Conservation (phyloP, 2,329 filamentous ascomycete genomes). For the Trichophyton simii region DNA sequence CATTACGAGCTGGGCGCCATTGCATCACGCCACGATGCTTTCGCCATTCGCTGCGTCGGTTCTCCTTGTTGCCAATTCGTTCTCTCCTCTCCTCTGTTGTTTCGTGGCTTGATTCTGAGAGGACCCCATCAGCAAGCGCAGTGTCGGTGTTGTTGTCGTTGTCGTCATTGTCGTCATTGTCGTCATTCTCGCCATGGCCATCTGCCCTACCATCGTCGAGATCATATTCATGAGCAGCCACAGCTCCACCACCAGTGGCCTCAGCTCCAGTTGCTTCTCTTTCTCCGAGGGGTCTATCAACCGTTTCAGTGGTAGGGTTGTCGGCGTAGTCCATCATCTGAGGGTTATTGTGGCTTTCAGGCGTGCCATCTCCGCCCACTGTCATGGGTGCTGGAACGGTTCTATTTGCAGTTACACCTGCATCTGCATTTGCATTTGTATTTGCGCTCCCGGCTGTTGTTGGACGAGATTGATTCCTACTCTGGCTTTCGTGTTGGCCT, state of each 20-base stretch:
- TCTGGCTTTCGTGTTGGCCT: background rate
- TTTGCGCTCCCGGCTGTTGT: background rate
- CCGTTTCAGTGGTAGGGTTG: background rate
- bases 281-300: background rate
- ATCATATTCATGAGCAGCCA: background rate
- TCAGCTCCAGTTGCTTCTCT: background rate
- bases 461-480: background rate
- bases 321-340: background rate
- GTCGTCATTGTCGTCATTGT: too few species aligned
- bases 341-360: background rate
- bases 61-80: slow-evolving; percentile 23
- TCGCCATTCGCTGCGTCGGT: slow-evolving; percentile 50
- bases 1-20: slow-evolving; percentile 80
- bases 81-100: slow-evolving; percentile 13
- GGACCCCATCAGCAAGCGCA: background rate
- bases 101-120: slow-evolving; percentile 8
- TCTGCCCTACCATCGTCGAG: background rate
- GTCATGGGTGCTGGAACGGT: background rate
- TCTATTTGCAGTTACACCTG: background rate
- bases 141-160: slow-evolving; percentile 10
- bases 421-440: background rate
- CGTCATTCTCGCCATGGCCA: slow-evolving; percentile 6
- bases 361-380: background rate
- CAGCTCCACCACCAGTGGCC: too few species aligned
- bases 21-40: slow-evolving; percentile 90